Conservation (phyloP, 352 stramenopile genomes). For the Achlya hypogyna region DNA sequence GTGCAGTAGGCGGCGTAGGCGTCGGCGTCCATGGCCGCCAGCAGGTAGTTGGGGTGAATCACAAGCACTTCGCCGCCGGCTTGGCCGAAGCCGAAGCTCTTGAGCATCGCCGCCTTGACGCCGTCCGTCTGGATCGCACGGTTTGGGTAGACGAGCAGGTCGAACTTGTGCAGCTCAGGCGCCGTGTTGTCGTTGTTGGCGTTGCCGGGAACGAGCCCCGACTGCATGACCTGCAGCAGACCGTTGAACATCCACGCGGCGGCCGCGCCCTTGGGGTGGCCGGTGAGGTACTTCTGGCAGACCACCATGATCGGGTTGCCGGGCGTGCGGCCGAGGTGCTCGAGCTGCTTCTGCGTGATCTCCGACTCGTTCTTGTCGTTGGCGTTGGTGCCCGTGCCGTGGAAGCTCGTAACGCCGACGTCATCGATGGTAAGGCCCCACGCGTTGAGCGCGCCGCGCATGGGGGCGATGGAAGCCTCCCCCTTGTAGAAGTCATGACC, state of each 20-base stretch:
- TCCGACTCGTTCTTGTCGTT: slow-evolving; percentile 32
- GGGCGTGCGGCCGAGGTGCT: slow-evolving; percentile 25
- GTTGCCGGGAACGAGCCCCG: slow-evolving; percentile 24
- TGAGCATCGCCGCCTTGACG: slow-evolving; percentile 64
- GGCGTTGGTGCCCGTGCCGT: slow-evolving; percentile 31
- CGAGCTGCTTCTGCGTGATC: slow-evolving; percentile 28
- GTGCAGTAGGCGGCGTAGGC: slow-evolving; percentile 53
- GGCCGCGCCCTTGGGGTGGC: slow-evolving; percentile 29
- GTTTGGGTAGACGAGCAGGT: slow-evolving; percentile 28
- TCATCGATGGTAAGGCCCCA: slow-evolving; percentile 79
- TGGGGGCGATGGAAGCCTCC: slow-evolving; percentile 53
- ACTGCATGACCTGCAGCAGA: slow-evolving; percentile 26
- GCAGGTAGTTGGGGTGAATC: slow-evolving; percentile 55
- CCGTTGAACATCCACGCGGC: slow-evolving; percentile 33
- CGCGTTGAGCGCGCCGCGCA: slow-evolving; percentile 62
- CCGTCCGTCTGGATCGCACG: slow-evolving; percentile 21
- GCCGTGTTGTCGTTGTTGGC: slow-evolving; percentile 28
- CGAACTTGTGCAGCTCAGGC: slow-evolving; percentile 24
- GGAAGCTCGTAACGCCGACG: slow-evolving; percentile 72
- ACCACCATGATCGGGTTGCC: slow-evolving; percentile 29
- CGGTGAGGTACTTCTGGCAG: slow-evolving; percentile 30
- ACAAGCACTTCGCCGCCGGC: slow-evolving; percentile 60
- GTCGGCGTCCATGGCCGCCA: slow-evolving; percentile 38
- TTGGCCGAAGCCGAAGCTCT: slow-evolving; percentile 82
- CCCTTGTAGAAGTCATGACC: slow-evolving; percentile 54